Conservation (phyloP, 495 filamentous ascomycete genomes). For the Daldinia decipiens region DNA sequence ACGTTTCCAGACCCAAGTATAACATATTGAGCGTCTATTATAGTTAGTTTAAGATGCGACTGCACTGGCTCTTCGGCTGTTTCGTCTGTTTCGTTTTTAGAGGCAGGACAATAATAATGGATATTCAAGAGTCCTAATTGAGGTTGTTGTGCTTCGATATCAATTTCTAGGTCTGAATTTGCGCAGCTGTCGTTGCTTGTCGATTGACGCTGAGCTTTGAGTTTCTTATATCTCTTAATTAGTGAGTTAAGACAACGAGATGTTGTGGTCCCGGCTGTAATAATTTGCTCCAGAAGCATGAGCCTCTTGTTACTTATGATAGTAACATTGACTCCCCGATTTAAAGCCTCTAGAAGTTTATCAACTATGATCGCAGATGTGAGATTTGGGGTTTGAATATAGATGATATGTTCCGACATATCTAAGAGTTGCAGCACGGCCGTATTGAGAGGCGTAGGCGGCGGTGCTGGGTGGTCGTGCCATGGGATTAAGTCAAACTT, state of each 20-base stretch:
- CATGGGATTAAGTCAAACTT: conserved; percentile 59
- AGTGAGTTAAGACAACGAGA: conserved; percentile 65
- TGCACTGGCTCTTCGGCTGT: conserved; percentile 65
- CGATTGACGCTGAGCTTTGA: conserved; percentile 28
- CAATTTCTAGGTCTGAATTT: conserved; percentile 22
- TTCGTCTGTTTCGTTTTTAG: conserved; percentile 2
- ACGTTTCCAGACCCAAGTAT: conserved; percentile 77
- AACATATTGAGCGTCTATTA: conserved; percentile 68
- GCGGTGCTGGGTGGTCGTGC: conserved; percentile 55
- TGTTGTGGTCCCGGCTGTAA: conserved; percentile 75
- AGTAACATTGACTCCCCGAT: conserved; percentile 69
- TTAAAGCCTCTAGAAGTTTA: conserved; percentile 62
- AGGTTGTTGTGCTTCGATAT: conserved; percentile 48
- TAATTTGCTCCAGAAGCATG: conserved; percentile 78
- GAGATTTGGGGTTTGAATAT: conserved; percentile 77
- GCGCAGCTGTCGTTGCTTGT: neutral
- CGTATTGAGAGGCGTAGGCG: conserved; percentile 72
- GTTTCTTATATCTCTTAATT: conserved; percentile 54
- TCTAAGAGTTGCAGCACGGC: conserved; percentile 66
- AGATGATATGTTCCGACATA: conserved; percentile 63
- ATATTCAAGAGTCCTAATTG: conserved; percentile 57
- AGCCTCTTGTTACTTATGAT: conserved; percentile 71
- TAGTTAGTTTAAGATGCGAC: conserved; percentile 74
- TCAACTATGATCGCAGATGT: conserved; percentile 67
- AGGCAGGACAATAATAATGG: conserved; percentile 57